phyloP scores from a whole-genome alignment of 371 early-diverging fungal genomes.

The Sporodiniella umbellata region DNA sequence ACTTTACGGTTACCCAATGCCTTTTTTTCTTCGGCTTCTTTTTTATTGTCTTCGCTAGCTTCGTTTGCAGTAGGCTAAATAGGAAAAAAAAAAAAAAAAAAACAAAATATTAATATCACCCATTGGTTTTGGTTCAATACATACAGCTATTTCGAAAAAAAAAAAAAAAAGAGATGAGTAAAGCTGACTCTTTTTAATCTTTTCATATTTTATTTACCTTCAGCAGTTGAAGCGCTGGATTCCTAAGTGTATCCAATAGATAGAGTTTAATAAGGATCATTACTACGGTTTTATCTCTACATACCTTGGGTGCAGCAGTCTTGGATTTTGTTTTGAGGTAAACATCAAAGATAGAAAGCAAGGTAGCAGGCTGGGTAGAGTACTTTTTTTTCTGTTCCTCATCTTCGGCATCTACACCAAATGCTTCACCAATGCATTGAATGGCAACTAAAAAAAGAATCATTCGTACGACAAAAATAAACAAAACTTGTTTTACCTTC shows the following conservation, averaged over 20 bases:
- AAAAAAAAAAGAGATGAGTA: slow-evolving; percentile 4
- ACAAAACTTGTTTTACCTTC: slow-evolving; percentile 73
- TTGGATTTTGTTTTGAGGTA: slow-evolving; percentile 81
- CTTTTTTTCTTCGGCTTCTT: slow-evolving; percentile 86
- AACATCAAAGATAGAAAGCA: slow-evolving; percentile 86
- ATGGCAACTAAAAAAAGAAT: slow-evolving; percentile 60
- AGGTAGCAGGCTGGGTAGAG: slow-evolving; percentile 81
- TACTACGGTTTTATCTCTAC: no score
- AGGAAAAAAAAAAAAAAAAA: neutral
- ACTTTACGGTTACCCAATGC: slow-evolving; percentile 81
- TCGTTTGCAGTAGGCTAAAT: neutral
- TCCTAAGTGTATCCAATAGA: neutral
- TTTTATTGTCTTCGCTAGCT: slow-evolving; percentile 60
- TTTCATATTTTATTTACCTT: neutral
- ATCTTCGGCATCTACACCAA: slow-evolving; percentile 80
- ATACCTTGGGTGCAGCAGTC: slow-evolving; percentile 30
- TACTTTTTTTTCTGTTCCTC: slow-evolving; percentile 59
- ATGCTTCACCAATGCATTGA: slow-evolving; percentile 94
- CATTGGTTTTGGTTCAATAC: no score
- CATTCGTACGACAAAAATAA: no score
- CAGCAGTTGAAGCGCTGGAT: slow-evolving; percentile 1
- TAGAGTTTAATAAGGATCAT: neutral
- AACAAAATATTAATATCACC: no score
- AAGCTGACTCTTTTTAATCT: neutral
- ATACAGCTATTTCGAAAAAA: neutral